Evolutionary conservation across 768 basidiomycete species (phyloP).

Genomic region (Infundibulicybe gibba): DNA sequence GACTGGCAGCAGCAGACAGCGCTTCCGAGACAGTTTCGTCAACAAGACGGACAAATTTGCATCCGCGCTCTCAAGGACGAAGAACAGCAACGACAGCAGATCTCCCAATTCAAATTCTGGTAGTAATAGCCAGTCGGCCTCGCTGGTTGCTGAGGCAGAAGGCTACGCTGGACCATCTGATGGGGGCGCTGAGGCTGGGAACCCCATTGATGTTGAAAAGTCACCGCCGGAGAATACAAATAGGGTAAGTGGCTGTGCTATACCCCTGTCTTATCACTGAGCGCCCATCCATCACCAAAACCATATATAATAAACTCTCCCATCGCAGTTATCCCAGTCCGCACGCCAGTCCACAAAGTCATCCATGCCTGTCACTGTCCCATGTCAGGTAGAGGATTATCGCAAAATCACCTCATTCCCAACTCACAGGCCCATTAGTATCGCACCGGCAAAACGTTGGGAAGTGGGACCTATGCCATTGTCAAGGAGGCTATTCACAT

Average conservation of each 20-base stretch:
- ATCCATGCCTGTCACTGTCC: conserved; percentile 36
- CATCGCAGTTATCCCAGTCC: conserved; percentile 5
- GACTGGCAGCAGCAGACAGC: too few species aligned
- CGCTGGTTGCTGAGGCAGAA: background rate
- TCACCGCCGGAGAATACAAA: background rate
- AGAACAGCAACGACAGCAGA: background rate
- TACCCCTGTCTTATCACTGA: background rate
- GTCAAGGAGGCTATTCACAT: conserved; percentile 95
- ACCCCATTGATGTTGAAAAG: too few species aligned
- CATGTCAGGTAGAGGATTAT: conserved; percentile 38
- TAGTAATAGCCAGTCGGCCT: background rate
- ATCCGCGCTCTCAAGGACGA: background rate
- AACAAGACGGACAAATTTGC: background rate
- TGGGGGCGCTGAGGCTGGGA: background rate
- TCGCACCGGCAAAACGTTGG: conserved; percentile 83
- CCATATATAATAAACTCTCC: background rate
- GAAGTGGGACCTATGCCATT: conserved; percentile 93
- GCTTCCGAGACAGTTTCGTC: too few species aligned
- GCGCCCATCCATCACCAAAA: background rate
- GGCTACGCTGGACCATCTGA: background rate
- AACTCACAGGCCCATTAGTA: conserved; percentile 44
- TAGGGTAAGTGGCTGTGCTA: conserved; percentile 4
- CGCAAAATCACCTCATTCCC: conserved; percentile 6
- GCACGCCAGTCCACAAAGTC: conserved; percentile 3
- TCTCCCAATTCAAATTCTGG: background rate